Conservation (phyloP, 2,329 filamentous ascomycete genomes). For the Beauveria scarabaeidicola region DNA sequence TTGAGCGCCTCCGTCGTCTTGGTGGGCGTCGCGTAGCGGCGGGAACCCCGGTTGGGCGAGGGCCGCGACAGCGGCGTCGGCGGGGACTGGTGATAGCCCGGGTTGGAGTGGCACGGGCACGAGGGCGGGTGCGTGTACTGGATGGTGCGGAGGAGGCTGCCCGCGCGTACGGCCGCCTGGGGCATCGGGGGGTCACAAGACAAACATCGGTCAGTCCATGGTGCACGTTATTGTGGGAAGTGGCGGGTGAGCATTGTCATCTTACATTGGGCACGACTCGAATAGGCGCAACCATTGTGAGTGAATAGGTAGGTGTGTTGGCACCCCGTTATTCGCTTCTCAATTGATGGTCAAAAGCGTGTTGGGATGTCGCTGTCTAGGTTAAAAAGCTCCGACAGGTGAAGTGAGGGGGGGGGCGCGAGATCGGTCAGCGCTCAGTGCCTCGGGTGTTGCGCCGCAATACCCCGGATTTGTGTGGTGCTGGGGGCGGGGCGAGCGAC, state of each 20-base stretch:
- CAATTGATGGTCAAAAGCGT: not conserved
- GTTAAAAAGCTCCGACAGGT: not conserved
- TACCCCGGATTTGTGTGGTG: constrained; percentile 9
- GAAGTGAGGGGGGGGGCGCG: not conserved
- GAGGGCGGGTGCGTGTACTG: constrained; percentile 81
- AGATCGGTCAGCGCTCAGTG: not conserved
- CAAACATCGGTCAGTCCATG: not conserved
- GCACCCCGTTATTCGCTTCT: not conserved
- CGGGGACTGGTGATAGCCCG: constrained; percentile 62
- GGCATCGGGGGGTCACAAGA: not conserved
- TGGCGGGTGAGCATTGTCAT: not conserved
- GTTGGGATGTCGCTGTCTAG: not conserved
- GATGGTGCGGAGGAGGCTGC: constrained; percentile 74
- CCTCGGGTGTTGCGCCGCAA: constrained; percentile 9
- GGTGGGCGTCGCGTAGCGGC: constrained; percentile 65
- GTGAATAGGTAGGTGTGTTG: not conserved
- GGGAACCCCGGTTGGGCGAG: constrained; percentile 23
- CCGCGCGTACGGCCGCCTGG: constrained; percentile 54
- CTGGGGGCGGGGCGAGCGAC: not conserved
- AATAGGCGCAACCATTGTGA: constrained; percentile 17
- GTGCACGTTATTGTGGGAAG: not conserved
- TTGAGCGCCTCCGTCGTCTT: constrained; percentile 52
- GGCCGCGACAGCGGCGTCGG: constrained; percentile 46
- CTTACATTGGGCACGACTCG: constrained; percentile 28
- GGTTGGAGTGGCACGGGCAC: constrained; percentile 91